Conservation (phyloP, 75 land plant genomes). For the Larix kaempferi region DNA sequence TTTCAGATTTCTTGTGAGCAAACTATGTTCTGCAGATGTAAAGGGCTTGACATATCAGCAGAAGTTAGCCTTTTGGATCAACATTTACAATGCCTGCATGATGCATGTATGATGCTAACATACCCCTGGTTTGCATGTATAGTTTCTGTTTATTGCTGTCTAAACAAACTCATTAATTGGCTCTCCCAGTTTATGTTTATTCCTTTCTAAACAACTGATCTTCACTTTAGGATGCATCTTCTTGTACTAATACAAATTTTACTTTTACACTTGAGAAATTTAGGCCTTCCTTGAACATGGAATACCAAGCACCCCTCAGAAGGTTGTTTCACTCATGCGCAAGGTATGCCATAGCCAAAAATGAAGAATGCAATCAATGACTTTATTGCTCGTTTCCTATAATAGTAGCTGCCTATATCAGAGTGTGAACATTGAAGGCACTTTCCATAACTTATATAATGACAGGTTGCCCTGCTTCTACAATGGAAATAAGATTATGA, state of each 20-base stretch:
- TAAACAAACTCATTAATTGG: background rate
- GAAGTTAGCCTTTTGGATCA: slow-evolving; percentile 95
- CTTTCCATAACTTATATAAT: background rate
- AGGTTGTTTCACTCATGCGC: slow-evolving; percentile 65
- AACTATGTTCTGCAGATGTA: slow-evolving; percentile 55
- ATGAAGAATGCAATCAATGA: background rate
- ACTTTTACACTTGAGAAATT: slow-evolving; percentile 1
- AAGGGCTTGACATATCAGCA: slow-evolving; percentile 62
- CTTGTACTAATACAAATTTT: background rate
- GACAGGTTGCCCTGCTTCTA: background rate
- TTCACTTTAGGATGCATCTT: slow-evolving; percentile 1
- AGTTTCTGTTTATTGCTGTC: background rate
- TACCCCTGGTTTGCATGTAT: background rate
- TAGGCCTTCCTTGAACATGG: slow-evolving; percentile 91
- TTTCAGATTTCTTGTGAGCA: slow-evolving; percentile 51
- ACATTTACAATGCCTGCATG: slow-evolving; percentile 82
- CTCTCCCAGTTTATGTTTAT: background rate
- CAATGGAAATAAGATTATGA: background rate
- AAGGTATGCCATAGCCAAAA: slow-evolving; percentile 41
- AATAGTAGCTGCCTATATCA: background rate
- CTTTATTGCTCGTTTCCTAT: background rate
- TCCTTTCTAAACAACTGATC: background rate
- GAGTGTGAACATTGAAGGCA: background rate
- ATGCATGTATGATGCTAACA: slow-evolving; percentile 62
- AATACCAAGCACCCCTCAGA: slow-evolving; percentile 60